phyloP scores from a whole-genome alignment of 768 basidiomycete genomes.

The Phlegmacium glaucopus region DNA sequence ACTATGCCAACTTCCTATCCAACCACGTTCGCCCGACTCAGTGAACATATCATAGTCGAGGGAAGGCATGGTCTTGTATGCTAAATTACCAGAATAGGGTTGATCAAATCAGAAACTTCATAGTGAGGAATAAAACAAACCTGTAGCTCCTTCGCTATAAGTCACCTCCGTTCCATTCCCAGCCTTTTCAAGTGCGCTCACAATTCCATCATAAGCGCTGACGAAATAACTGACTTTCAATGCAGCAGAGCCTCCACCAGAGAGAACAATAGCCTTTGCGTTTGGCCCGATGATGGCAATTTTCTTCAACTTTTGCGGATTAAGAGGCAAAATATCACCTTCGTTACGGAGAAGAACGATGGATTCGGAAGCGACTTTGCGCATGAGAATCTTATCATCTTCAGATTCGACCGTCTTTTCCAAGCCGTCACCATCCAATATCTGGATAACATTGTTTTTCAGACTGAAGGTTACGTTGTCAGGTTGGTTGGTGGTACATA shows the following conservation, averaged over 20 bases:
- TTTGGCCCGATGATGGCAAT: conserved; percentile 76
- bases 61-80: conserved; percentile 60
- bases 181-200: conserved; percentile 45
- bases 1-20: conserved; percentile 59
- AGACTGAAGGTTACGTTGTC: no score
- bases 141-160: conserved; percentile 67
- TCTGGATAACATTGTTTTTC: no score
- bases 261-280: conserved; percentile 57
- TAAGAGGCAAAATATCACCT: conserved; percentile 48
- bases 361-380: conserved; percentile 60
- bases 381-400: conserved; percentile 61
- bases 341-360: conserved; percentile 80
- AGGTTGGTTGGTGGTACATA: conserved; percentile 18
- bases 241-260: conserved; percentile 71
- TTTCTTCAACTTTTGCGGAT: conserved; percentile 50
- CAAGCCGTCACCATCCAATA: conserved; percentile 67
- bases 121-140: conserved; percentile 42
- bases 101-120: no score
- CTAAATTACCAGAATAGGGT: no score
- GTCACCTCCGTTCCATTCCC: conserved; percentile 48
- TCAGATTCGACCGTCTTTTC: conserved; percentile 63
- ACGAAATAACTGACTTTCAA: conserved; percentile 75
- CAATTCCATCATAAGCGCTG: conserved; percentile 75
- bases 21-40: conserved; percentile 57
- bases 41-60: conserved; percentile 68